Percentiles rank a stretch among this genome's conserved stretches.
Evolutionary conservation across 106 monocot species (phyloP).

Genomic region (Phalaenopsis equestris): DNA sequence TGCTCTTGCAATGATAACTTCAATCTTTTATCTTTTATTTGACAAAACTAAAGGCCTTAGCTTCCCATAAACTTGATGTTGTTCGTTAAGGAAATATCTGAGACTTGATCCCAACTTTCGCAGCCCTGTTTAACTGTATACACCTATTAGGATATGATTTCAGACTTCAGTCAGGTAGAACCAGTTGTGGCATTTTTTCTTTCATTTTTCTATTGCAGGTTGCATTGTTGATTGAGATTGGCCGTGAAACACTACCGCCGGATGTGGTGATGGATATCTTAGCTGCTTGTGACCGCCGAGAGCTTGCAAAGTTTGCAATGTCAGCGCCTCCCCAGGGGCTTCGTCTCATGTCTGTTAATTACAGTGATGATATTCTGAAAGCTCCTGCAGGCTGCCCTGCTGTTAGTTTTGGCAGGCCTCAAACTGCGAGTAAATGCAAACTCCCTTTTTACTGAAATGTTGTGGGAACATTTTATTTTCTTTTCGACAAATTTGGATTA

Average conservation of each 20-base stretch:
- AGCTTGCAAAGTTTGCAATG: conserved; percentile 62
- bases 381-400: conserved; percentile 33
- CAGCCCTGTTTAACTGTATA: background rate
- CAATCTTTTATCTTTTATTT: background rate
- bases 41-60: background rate
- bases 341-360: conserved; percentile 70
- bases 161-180: background rate
- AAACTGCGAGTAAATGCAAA: conserved; percentile 54
- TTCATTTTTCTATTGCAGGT: conserved; percentile 25
- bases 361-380: conserved; percentile 33
- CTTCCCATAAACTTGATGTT: background rate
- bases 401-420: conserved; percentile 59
- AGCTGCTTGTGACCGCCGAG: conserved; percentile 53
- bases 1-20: too few species aligned
- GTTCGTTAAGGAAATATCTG: background rate
- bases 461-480: too few species aligned
- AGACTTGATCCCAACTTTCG: background rate
- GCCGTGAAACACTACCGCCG: conserved; percentile 67
- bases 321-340: conserved; percentile 66
- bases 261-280: conserved; percentile 52
- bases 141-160: background rate
- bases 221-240: conserved; percentile 64
- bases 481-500: too few species aligned
- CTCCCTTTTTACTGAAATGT: conserved; percentile 46
- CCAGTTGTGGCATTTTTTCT: background rate